Base-by-base conservation (phyloP, 176 grass and related monocot species). In the Tuctoria greenei region DNA sequence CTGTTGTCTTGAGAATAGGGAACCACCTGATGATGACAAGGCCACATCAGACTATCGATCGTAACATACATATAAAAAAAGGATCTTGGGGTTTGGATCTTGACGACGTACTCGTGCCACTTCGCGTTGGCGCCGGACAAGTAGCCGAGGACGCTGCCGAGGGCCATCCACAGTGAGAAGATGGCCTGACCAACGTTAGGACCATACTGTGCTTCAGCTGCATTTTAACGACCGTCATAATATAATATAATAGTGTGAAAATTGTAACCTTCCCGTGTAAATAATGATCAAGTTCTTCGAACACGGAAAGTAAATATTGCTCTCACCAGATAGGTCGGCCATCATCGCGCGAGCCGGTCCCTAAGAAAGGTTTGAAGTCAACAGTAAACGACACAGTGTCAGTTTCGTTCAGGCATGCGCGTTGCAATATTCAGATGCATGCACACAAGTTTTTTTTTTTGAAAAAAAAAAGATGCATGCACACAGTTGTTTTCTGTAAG, bases 151-250 rank as follows among this genome's bases (percentile, higher is more conserved):
- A 94, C 85, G 76, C 89, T 98, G 73, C 91, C 91, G 34, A 98
- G 49, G 14, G 84, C 91, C 95, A 98, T 98, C 95, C 95, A 94
- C 28, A 93, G 39, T 37, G 81, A 94, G 77, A 97, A 97, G 75
- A 97, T 75, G 6, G 86, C 64, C 63, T 88, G 81, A 10, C 86
- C 86, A 15, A 88, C 81, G 70, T 79, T 84, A 37, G 86, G 86
- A 6, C 86, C 86, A 17, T 64, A 56, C 7, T 75, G 28, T 10
- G 8, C 55, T 4, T 70, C 86, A 4, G 75, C 86, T 88, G 86
- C 75, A 75, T 17, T 40, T 26, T 5, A 26, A 26, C 44, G 34
- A 41, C 2, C 31, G 15, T 71, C 46, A 17, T 40, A 5, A n/a
- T n/a, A n/a, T n/a, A n/a, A n/a, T n/a, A n/a, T n/a, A n/a, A n/a